A percentile compares a stretch with the other conserved stretches of the same genome.
These are phyloP conservation scores for Xylaria sp. DNA, from an alignment of 2,329 filamentous ascomycete genomes.

Conservation along the genomic window DNA sequence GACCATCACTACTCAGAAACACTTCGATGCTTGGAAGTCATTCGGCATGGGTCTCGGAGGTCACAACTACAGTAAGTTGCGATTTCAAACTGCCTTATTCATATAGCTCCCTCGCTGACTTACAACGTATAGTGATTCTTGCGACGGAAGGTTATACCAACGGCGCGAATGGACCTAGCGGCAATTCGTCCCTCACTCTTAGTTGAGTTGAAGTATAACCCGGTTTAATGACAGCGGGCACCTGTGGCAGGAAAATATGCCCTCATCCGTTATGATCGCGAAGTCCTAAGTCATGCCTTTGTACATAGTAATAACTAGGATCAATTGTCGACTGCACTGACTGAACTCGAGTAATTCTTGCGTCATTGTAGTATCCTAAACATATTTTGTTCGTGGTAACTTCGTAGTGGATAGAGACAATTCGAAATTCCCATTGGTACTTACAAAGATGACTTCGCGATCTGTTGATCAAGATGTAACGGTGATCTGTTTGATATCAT, in stretches of 20 bases:
- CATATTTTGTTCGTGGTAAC: no score
- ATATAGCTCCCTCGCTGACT: not conserved
- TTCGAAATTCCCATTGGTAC: no score
- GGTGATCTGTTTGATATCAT: no score
- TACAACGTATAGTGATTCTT: conserved; percentile 40
- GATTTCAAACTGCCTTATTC: not conserved
- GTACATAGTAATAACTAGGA: not conserved
- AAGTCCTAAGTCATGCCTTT: not conserved
- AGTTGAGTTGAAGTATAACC: conserved; percentile 20
- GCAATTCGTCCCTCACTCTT: conserved; percentile 42
- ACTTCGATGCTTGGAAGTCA: conserved; percentile 65
- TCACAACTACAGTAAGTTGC: conserved; percentile 58
- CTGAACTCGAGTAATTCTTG: not conserved
- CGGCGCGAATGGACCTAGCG: conserved; percentile 42
- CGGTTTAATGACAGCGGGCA: not conserved
- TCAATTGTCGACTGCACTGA: not conserved
- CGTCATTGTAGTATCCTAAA: not conserved
- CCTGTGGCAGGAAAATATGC: not conserved
- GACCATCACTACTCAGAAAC: conserved; percentile 62
- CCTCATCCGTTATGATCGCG: not conserved
- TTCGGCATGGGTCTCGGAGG: conserved; percentile 60
- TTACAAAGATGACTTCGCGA: no score
- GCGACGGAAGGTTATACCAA: conserved; percentile 46
- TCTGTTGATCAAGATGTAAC: no score
- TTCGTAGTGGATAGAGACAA: no score